Evolutionary conservation across 805 yeast species (phyloP).

Genomic region (Saccharomycopsis sp.): DNA sequence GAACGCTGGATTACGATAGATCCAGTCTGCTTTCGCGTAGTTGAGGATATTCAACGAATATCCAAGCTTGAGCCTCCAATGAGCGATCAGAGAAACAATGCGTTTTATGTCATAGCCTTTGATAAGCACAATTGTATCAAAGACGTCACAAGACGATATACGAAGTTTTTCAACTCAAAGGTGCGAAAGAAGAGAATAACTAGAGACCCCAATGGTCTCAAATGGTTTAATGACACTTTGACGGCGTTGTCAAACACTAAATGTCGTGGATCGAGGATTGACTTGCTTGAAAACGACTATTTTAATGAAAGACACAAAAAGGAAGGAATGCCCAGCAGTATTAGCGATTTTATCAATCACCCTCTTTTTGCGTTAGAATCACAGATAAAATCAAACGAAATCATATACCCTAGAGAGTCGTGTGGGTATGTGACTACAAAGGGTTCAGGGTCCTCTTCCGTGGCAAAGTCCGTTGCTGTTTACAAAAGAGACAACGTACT

Average conservation of each 20-base stretch:
- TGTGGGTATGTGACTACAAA: constrained; percentile 66
- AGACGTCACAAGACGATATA: constrained; percentile 84
- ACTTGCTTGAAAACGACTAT: constrained; percentile 52
- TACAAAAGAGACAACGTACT: constrained; percentile 63
- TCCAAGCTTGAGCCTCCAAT: constrained; percentile 69
- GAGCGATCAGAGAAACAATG: constrained; percentile 46
- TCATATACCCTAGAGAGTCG: constrained; percentile 57
- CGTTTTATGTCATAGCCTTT: constrained; percentile 73
- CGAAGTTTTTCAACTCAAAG: constrained; percentile 63
- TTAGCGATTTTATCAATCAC: constrained; percentile 79
- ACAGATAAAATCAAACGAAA: constrained; percentile 66
- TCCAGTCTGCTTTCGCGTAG: constrained; percentile 56
- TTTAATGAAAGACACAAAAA: constrained; percentile 52
- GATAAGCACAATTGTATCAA: constrained; percentile 57
- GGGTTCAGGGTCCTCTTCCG: constrained; percentile 20
- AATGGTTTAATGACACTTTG: constrained; percentile 55
- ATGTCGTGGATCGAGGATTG: constrained; percentile 32
- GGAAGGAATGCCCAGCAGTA: constrained; percentile 84
- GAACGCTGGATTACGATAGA: constrained; percentile 83
- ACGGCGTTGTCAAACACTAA: constrained; percentile 24
- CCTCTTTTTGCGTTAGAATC: constrained; percentile 78
- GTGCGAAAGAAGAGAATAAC: constrained; percentile 69
- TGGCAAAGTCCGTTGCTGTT: constrained; percentile 42
- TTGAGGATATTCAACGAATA: constrained; percentile 54
- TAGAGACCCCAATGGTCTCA: constrained; percentile 44